These are phyloP conservation scores for Pseudomonodictys pantanalensis DNA, from an alignment of 495 filamentous ascomycete genomes.

Conservation along the genomic window DNA sequence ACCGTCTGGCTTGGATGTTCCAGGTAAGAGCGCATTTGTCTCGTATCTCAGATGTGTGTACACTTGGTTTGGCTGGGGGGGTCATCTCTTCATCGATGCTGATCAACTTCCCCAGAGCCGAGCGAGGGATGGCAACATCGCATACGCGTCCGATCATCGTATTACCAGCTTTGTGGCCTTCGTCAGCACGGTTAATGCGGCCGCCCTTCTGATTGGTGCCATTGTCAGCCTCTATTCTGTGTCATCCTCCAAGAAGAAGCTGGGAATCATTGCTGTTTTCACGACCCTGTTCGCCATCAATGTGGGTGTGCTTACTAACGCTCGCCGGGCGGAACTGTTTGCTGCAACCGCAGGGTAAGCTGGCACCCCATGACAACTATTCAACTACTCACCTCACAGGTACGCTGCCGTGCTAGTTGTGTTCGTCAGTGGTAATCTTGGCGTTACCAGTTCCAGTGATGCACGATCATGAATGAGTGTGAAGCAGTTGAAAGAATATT, in stretches of 20 bases:
- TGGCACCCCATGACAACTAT: neutral
- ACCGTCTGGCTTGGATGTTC: slow-evolving; percentile 8
- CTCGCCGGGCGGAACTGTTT: slow-evolving; percentile 8
- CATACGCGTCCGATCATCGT: slow-evolving; percentile 6
- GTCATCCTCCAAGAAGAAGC: neutral
- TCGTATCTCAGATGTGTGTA: neutral
- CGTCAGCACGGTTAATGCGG: slow-evolving; percentile 5
- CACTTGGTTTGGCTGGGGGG: neutral
- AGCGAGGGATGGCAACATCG: neutral
- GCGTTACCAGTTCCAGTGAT: too few relatives aligned
- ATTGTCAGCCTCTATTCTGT: slow-evolving; percentile 7
- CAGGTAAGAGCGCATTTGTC: neutral
- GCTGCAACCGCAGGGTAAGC: slow-evolving; percentile 8
- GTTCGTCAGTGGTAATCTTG: slow-evolving; percentile 6
- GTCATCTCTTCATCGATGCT: too few relatives aligned
- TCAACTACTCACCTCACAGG: neutral
- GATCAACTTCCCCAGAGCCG: neutral
- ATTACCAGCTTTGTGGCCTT: slow-evolving; percentile 8
- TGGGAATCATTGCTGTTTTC: slow-evolving; percentile 9
- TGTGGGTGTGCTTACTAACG: slow-evolving; percentile 7
- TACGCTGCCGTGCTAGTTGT: slow-evolving; percentile 11
- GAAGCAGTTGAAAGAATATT: too few relatives aligned
- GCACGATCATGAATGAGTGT: too few relatives aligned
- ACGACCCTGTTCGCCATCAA: slow-evolving; percentile 7
- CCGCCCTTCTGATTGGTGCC: slow-evolving; percentile 9